Evolutionary conservation across 495 filamentous ascomycete species (phyloP).

Genomic region (Penicillium cataractarum): DNA sequence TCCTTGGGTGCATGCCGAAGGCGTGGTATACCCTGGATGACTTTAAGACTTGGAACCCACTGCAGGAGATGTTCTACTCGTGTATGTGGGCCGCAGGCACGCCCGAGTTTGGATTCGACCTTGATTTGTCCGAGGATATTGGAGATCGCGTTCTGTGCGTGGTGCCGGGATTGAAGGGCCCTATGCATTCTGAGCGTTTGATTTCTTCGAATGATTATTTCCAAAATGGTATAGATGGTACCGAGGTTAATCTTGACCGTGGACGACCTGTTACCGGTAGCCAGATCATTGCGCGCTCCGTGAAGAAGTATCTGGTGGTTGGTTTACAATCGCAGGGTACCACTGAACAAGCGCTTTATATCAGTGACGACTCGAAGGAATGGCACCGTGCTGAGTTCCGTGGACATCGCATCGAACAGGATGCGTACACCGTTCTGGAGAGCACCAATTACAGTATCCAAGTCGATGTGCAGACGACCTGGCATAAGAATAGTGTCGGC

Average conservation of each 20-base stretch:
- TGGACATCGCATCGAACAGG: constrained; percentile 74
- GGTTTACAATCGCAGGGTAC: constrained; percentile 78
- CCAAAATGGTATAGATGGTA: constrained; percentile 49
- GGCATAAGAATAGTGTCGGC: constrained; percentile 69
- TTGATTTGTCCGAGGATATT: constrained; percentile 55
- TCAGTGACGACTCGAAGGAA: constrained; percentile 73
- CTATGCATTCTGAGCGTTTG: constrained; percentile 68
- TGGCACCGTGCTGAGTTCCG: constrained; percentile 96
- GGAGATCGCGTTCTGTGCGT: constrained; percentile 78
- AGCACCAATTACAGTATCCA: constrained; percentile 97
- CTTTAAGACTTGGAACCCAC: constrained; percentile 65
- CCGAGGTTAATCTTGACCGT: constrained; percentile 74
- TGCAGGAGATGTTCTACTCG: constrained; percentile 65
- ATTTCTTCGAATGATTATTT: constrained; percentile 82
- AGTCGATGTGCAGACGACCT: constrained; percentile 82
- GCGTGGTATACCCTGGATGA: constrained; percentile 83
- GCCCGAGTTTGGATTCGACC: constrained; percentile 67
- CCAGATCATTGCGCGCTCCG: constrained; percentile 65
- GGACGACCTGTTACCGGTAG: constrained; percentile 75
- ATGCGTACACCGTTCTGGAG: constrained; percentile 92
- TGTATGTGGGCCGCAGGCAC: constrained; percentile 85
- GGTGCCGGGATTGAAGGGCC: constrained; percentile 64
- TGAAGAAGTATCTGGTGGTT: constrained; percentile 83
- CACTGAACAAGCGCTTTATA: constrained; percentile 85
- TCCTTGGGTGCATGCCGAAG: constrained; percentile 43